Conservation (phyloP, 1,284 basidiomycete species). For the Cronartium quercuum region DNA sequence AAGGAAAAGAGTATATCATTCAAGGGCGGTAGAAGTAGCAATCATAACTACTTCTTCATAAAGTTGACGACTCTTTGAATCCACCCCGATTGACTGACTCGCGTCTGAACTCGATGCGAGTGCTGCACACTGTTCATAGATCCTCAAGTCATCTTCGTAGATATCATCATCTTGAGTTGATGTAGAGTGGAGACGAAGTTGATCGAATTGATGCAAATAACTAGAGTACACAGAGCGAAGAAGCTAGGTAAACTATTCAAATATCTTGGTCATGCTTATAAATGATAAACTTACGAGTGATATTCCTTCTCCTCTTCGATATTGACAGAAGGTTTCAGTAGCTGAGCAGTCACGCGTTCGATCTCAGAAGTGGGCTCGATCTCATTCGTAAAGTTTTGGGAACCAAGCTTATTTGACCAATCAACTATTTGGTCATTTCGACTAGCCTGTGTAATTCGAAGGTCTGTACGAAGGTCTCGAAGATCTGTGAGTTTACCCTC, state of each 20-base stretch:
- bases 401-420: not conserved
- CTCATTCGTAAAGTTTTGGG: no score
- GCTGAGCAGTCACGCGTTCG: conserved; percentile 6
- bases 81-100: conserved; percentile 16
- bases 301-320: conserved; percentile 25
- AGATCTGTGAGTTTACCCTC: not conserved
- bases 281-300: conserved; percentile 22
- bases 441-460: not conserved
- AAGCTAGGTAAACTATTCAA: not conserved
- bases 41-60: conserved; percentile 26
- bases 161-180: conserved; percentile 14
- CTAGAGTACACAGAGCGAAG: conserved; percentile 1
- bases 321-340: conserved; percentile 20
- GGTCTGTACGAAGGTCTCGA: not conserved
- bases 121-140: conserved; percentile 13
- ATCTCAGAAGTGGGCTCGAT: conserved; percentile 1
- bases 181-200: conserved; percentile 15
- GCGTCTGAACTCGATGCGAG: not conserved
- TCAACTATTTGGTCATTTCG: not conserved
- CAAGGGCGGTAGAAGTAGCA: conserved; percentile 1
- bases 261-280: not conserved
- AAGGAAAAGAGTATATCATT: not conserved
- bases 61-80: conserved; percentile 21
- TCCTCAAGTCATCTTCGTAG: conserved; percentile 26
- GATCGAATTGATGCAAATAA: conserved; percentile 38